Base-by-base conservation (phyloP, 2,329 filamentous ascomycete species). In the Cladobotryum mycophilum region DNA sequence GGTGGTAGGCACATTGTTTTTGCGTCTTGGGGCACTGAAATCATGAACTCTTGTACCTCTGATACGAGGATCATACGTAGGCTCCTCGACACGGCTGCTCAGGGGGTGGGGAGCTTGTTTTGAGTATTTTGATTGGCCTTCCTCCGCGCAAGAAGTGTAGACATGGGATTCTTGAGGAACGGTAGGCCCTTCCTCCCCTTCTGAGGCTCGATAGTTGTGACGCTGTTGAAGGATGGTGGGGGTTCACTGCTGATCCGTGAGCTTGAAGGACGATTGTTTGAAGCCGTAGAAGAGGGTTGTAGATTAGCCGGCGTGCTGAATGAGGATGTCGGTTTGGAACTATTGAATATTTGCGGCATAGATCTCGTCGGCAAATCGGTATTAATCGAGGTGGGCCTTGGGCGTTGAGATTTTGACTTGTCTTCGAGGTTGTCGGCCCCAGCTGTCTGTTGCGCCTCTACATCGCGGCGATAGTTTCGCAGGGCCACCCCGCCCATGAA, bases 41-140 rank as follows among this genome's bases (percentile, higher is more conserved):
- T 82, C 83, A 61, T 86, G 84, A 45, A 85, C 76, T 43, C 75
- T 72, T 7, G 79, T 86, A 45, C 80, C 84, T 59, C 75, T 76
- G 55, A 86, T 86, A 9, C 80, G 74, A 15, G 82, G 82, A 58
- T 85, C 82, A 57, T 84, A 83, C 17, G 67, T 64, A 5, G 74
- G 72, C 57, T 76, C 75, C 13, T 74, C 71, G 0, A 64, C 57
- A 7, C 64, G 62, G 18, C 68, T 65, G 42, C 68, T 57, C 25
- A 74, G 58, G 0, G 75, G 70, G 75, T 58, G 1, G 72, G 68
- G 1, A 62, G 60, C 3, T 74, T 52, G 41, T 78, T 76, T 1
- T 73, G 68, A 1, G 67, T 64, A 46, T 70, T 72, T 50, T 81
- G 78, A 14, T 70, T 76, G 12, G 74, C 74, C 57, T 77, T 81